Conservation (phyloP, 305 asterid species). For the Fraxinus paxiana region DNA sequence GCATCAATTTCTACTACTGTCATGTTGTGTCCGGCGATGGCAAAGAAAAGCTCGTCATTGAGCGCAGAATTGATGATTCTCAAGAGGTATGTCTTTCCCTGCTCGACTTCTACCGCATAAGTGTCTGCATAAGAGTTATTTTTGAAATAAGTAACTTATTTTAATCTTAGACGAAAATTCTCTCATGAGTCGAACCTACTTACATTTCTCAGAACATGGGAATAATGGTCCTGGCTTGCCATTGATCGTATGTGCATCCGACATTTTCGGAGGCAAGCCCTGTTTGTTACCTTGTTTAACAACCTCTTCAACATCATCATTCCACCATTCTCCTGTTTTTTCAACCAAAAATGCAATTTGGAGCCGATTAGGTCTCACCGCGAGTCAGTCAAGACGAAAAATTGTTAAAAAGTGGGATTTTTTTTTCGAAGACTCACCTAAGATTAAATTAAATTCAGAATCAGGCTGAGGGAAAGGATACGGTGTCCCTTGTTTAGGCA, state of each 20-base stretch:
- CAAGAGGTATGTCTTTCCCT: constrained; percentile 54
- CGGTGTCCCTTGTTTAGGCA: constrained; percentile 58
- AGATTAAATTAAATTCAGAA: constrained; percentile 35
- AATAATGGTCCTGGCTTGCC: constrained; percentile 61
- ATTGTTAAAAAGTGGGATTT: background rate
- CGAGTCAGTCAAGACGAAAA: background rate
- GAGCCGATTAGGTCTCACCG: background rate
- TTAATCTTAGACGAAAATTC: background rate
- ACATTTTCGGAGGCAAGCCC: constrained; percentile 53
- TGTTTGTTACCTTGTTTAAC: constrained; percentile 45
- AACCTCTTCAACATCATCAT: constrained; percentile 46
- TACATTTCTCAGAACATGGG: constrained; percentile 55
- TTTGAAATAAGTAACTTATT: background rate
- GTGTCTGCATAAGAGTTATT: constrained; percentile 35
- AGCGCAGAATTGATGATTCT: constrained; percentile 62
- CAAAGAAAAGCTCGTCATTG: constrained; percentile 56
- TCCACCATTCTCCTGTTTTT: constrained; percentile 65
- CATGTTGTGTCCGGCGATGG: constrained; percentile 50
- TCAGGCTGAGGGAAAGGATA: constrained; percentile 63
- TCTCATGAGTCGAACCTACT: background rate
- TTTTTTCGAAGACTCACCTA: constrained; percentile 35
- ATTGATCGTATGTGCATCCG: constrained; percentile 60
- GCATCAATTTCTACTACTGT: constrained; percentile 68
- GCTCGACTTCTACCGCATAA: constrained; percentile 50
- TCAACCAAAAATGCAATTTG: background rate